Base-by-base conservation (phyloP, 129 eudicot genomes). In the Helichrysum umbraculigerum region DNA sequence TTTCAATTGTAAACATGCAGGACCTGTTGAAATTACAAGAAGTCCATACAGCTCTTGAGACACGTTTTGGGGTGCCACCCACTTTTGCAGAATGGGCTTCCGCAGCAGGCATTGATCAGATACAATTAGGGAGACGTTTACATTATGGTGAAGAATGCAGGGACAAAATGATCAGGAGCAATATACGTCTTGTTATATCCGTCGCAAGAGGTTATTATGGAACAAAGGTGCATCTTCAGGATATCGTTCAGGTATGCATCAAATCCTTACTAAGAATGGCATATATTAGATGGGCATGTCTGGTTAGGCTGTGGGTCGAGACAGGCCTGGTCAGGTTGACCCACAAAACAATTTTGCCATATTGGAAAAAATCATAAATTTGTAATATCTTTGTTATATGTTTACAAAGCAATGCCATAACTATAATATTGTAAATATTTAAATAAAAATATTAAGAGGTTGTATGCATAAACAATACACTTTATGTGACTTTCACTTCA, bases 151-250 rank as follows among this genome's bases (percentile, higher is more conserved):
- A 68, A 54, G 83, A 76, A 19, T 93, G 98, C 86, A 93, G 90
- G 85, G 97, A 91, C 57, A 90, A 87, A 83, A 93, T 93, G 98
- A 80, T 93, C 52, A 88, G 85, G 79, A 94, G 99, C 85, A 94
- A 94, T 73, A 78, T 94, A 54, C 85, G 97, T 70, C 99, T 94
- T 59, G 99, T 94, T 51, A 87, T 94, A 75, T 94, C 99, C 6
- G 91, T 94, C 75, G 99, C 99, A 70, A 91, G 91, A 87, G 72
- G 91, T 69, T 94, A 81, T 77, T 87, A 84, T 78, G 96, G 99
- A 66, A 77, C 86, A 68, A 93, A 96, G n/a, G 85, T 91, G 88
- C 86, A 81, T 79, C 90, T 94, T 67, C 93, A 87, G 70, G 99
- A 94, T 89, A 90, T 94, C 66, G 96, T 94, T 82, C 99, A 91